Base-by-base conservation (phyloP, 352 stramenopile species). In the Phytophthora crassamura region DNA sequence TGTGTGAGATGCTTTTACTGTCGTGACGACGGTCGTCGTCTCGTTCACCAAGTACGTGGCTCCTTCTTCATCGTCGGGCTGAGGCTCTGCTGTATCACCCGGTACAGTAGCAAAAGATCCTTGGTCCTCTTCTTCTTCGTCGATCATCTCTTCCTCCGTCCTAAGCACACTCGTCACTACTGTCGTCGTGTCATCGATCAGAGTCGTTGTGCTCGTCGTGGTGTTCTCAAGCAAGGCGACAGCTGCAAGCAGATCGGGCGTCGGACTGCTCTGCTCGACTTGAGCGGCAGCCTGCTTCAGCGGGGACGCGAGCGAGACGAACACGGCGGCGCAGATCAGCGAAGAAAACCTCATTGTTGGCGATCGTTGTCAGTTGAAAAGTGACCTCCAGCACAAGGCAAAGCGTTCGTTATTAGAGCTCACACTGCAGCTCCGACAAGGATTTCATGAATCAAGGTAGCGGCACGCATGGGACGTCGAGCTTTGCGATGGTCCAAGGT, bases 1-100 rank as follows among this genome's bases (percentile, higher is more conserved):
- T 11, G 32, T 48, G 22, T 20, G 36, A 15, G 25, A 34, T 36
- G 18, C 28, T 15, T 46, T 35, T 8, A 59, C 25, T 12, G 38
- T 59, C 8, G 38, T 59, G 50, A 58, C 50, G 18, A 58, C 38
- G 36, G 28, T 40, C 12, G 35, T 58, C 7, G 49, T 47, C 35
- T 58, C 49, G 49, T 58, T 58, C 25, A 46, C 38, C 2, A 48
- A 25, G 11, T 46, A 48, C n/a, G 50, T 39, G 22, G 22, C n/a
- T 35, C 8, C 16, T n/a, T 51, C 30, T 9, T 51, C 22, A 20
- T 58, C 49, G 15, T 57, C 35, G 14, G 34, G 25, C 22, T 25
- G 22, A 18, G 22, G 18, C 25, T 40, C 47, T 12, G 34, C 30
- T 5, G 32, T 20, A 5, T 30, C 18, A 18, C 20, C 32, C 20